These are phyloP conservation scores for Boletus pseudo-olivaceus DNA, from an alignment of 768 basidiomycete species.

Conservation along the genomic window DNA sequence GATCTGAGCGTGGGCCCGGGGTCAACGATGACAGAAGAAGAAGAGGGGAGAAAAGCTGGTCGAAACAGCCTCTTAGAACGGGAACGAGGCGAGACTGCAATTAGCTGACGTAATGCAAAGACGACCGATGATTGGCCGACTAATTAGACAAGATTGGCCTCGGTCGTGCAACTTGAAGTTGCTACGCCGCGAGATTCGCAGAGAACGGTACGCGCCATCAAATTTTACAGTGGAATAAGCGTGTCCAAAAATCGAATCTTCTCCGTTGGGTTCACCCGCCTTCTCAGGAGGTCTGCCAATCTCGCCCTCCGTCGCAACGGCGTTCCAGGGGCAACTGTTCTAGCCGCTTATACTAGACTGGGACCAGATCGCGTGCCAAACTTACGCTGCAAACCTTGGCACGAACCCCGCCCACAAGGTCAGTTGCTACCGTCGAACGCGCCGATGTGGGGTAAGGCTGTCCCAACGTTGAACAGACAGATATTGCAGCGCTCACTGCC, in stretches of 20 bases:
- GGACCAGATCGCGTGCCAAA: slow-evolving; percentile 71
- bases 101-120: slow-evolving; percentile 19
- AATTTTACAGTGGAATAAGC: slow-evolving; percentile 86
- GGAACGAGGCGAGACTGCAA: slow-evolving; percentile 15
- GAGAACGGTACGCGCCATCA: slow-evolving; percentile 31
- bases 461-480: slow-evolving; percentile 38
- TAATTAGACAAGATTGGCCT: slow-evolving; percentile 1
- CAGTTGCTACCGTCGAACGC: not conserved
- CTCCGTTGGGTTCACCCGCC: not conserved
- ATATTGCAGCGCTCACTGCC: slow-evolving; percentile 59
- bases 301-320: slow-evolving; percentile 55
- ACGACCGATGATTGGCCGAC: slow-evolving; percentile 5
- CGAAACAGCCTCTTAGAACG: slow-evolving; percentile 2
- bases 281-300: slow-evolving; percentile 66
- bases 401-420: slow-evolving; percentile 40
- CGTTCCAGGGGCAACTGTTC: slow-evolving; percentile 41
- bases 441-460: not conserved
- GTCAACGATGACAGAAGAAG: slow-evolving; percentile 1
- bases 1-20: not conserved
- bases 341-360: slow-evolving; percentile 70
- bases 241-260: not conserved
- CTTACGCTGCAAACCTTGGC: slow-evolving; percentile 64
- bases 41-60: slow-evolving; percentile 1
- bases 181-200: slow-evolving; percentile 7
- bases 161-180: not conserved